Evolutionary conservation across 176 grass and related monocot species (phyloP).

Genomic region (Pontederia paniculata): DNA sequence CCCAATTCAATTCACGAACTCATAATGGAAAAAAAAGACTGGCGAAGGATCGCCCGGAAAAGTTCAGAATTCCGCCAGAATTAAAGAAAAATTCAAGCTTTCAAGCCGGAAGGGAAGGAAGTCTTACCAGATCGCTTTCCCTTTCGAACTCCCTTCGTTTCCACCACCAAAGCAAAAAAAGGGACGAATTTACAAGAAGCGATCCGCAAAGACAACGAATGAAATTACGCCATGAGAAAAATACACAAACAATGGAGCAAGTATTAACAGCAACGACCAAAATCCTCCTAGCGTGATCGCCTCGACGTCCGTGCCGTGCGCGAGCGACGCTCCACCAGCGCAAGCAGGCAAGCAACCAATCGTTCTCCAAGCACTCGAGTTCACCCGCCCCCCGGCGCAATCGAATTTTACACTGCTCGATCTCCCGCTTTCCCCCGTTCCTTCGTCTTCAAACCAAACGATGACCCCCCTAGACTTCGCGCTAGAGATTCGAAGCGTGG

Average conservation of each 20-base stretch:
- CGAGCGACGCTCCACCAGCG: neutral
- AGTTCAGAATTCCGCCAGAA: neutral
- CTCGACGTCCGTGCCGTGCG: constrained; percentile 17
- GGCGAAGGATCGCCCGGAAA: neutral
- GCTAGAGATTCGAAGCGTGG: too few relatives aligned
- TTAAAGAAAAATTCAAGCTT: neutral
- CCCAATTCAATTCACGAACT: too few relatives aligned
- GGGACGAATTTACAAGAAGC: constrained; percentile 1
- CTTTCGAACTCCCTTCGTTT: neutral
- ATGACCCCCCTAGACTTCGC: too few relatives aligned
- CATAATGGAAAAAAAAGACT: too few relatives aligned
- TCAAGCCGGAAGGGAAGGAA: neutral
- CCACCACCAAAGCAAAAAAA: neutral
- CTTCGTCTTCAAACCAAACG: too few relatives aligned
- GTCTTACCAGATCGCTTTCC: constrained; percentile 1
- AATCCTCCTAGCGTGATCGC: constrained; percentile 9
- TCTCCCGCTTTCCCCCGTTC: too few relatives aligned
- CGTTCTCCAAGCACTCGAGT: too few relatives aligned
- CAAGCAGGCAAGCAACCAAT: too few relatives aligned
- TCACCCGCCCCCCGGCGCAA: too few relatives aligned
- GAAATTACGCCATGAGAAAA: constrained; percentile 20
- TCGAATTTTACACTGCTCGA: too few relatives aligned
- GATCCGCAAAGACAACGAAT: neutral
- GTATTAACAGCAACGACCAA: too few relatives aligned
- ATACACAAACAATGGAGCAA: too few relatives aligned